Percentiles rank a stretch among this genome's conserved stretches.
Conservation (phyloP, 2,329 filamentous ascomycete genomes). For the Rhexocercosporidium sp. region DNA sequence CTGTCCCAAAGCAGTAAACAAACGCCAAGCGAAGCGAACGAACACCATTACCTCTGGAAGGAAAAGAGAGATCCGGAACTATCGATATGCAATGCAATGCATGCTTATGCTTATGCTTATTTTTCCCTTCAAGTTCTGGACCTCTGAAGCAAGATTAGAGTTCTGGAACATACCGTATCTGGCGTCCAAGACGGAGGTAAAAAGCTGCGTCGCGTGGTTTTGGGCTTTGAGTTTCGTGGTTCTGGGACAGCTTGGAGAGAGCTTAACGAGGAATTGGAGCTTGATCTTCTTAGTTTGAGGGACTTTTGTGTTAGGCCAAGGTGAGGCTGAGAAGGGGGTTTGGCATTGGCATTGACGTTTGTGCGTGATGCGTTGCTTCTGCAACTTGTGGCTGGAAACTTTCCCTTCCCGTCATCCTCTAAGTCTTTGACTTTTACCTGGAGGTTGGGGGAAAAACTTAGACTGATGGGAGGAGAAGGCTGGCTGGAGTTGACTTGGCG, state of each 20-base stretch:
- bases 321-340: constrained; percentile 11
- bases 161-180: not conserved
- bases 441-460: not conserved
- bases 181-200: not conserved
- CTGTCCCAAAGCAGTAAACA: not conserved
- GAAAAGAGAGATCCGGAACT: not conserved
- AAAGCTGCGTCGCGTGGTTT: not conserved
- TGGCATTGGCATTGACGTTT: not conserved
- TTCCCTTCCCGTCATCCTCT: too few species aligned
- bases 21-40: not conserved
- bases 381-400: not conserved
- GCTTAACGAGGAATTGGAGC: not conserved
- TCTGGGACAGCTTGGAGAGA: not conserved
- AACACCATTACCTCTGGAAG: too few species aligned
- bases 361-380: not conserved
- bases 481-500: not conserved
- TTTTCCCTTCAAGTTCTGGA: not conserved
- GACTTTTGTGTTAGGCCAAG: not conserved
- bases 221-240: not conserved
- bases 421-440: not conserved
- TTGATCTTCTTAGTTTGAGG: not conserved
- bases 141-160: not conserved
- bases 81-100: constrained; percentile 6
- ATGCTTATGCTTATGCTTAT: constrained; percentile 3
- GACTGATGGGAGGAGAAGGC: too few species aligned